These are phyloP conservation scores for Nitzschia sp. DNA, from an alignment of 108 stramenopile genomes.

Conservation along the genomic window DNA sequence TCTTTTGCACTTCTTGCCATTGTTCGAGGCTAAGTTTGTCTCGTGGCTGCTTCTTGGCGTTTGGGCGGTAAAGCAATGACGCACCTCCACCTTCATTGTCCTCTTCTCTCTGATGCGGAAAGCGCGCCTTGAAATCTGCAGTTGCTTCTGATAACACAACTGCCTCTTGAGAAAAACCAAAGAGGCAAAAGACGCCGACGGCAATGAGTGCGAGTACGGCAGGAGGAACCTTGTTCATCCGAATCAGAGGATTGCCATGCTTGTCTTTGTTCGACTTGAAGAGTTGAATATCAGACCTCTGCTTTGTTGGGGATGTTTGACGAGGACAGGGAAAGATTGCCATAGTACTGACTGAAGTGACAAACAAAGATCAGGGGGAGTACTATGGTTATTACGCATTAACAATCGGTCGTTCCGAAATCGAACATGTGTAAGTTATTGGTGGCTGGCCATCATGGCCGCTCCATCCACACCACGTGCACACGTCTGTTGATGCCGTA, in stretches of 20 bases:
- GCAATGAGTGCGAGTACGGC: background rate
- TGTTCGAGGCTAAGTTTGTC: constrained; percentile 4
- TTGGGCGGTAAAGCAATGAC: background rate
- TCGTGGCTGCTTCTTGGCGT: background rate
- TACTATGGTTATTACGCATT: too few relatives aligned
- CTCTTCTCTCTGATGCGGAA: background rate
- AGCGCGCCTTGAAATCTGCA: background rate
- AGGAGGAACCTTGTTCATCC: background rate
- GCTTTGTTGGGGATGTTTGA: background rate
- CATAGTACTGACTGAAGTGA: too few relatives aligned
- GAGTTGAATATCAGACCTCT: background rate
- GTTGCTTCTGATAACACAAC: background rate
- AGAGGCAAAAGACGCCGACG: background rate
- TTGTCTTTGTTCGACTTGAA: constrained; percentile 3
- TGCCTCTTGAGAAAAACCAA: background rate
- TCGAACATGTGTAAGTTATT: too few relatives aligned
- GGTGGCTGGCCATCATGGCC: too few relatives aligned
- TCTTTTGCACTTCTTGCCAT: constrained; percentile 5
- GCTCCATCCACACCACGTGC: too few relatives aligned
- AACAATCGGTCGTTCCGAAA: too few relatives aligned
- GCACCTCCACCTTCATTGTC: background rate
- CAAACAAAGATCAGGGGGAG: too few relatives aligned
- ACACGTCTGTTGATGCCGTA: too few relatives aligned
- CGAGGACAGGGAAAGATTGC: background rate
- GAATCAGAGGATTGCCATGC: background rate